phyloP scores from a whole-genome alignment of 2,329 filamentous ascomycete genomes.

The Neopestalotiopsis clavispora region DNA sequence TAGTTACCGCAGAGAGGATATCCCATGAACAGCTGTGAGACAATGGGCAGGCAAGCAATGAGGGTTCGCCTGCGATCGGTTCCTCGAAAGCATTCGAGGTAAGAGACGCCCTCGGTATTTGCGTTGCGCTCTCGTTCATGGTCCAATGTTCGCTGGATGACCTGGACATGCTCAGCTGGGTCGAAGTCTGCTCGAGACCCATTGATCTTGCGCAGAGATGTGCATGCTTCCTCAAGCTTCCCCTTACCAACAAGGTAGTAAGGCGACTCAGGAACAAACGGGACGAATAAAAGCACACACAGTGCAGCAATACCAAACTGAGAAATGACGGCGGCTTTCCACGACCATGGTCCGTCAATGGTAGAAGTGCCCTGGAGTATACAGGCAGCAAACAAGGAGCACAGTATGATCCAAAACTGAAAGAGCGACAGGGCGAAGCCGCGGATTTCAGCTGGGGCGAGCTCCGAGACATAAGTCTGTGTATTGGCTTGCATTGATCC shows the following conservation, averaged over 20 bases:
- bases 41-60: background rate
- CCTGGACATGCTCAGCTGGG: background rate
- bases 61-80: background rate
- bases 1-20: background rate
- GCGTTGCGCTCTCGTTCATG: background rate
- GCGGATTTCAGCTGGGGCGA: background rate
- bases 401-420: background rate
- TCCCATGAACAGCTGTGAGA: background rate
- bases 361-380: background rate
- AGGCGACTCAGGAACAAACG: background rate
- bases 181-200: background rate
- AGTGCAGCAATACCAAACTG: background rate
- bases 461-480: background rate
- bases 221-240: background rate
- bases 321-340: background rate
- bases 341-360: background rate
- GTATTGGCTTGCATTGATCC: background rate
- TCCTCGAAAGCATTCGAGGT: conserved; percentile 4
- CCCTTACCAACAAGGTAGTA: background rate
- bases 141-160: background rate
- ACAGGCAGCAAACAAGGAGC: background rate
- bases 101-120: background rate
- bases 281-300: background rate
- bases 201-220: conserved; percentile 2
- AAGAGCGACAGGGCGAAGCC: background rate